These are phyloP conservation scores for Hansenula sp. DNA, from an alignment of 1,139 yeast genomes.

Conservation along the genomic window DNA sequence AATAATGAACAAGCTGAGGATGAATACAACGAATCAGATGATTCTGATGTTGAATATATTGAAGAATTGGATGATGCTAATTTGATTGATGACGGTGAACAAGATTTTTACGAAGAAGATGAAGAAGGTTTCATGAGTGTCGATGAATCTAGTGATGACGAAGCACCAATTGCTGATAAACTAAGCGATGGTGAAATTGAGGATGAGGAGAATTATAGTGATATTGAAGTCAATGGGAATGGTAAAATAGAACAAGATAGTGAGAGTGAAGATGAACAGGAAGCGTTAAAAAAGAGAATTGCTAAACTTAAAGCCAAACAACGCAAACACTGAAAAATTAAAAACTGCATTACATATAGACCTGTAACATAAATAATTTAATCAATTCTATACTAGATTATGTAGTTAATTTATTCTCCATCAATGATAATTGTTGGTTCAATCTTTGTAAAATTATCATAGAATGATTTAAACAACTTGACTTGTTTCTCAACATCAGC, in stretches of 20 bases:
- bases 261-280: constrained; percentile 22
- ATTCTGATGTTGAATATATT: constrained; percentile 36
- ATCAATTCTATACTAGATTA: not conserved
- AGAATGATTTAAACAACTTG: constrained; percentile 58
- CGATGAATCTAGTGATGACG: constrained; percentile 26
- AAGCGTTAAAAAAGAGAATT: constrained; percentile 17
- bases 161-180: constrained; percentile 2
- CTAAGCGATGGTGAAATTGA: constrained; percentile 21
- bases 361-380: not conserved
- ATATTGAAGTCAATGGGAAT: constrained; percentile 20
- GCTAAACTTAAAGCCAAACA: constrained; percentile 18
- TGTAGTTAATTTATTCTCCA: constrained; percentile 6
- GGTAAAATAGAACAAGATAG: constrained; percentile 5
- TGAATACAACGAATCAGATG: constrained; percentile 32
- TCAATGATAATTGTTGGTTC: constrained; percentile 32
- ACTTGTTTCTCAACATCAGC: constrained; percentile 64
- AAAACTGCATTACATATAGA: not conserved
- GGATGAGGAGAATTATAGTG: constrained; percentile 23
- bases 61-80: constrained; percentile 37
- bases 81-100: constrained; percentile 33
- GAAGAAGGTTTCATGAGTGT: constrained; percentile 28
- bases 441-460: constrained; percentile 36
- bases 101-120: constrained; percentile 26
- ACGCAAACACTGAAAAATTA: constrained; percentile 6
- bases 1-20: constrained; percentile 32